Conservation (phyloP, 768 basidiomycete genomes). For the Cystobasidium tubakii region DNA sequence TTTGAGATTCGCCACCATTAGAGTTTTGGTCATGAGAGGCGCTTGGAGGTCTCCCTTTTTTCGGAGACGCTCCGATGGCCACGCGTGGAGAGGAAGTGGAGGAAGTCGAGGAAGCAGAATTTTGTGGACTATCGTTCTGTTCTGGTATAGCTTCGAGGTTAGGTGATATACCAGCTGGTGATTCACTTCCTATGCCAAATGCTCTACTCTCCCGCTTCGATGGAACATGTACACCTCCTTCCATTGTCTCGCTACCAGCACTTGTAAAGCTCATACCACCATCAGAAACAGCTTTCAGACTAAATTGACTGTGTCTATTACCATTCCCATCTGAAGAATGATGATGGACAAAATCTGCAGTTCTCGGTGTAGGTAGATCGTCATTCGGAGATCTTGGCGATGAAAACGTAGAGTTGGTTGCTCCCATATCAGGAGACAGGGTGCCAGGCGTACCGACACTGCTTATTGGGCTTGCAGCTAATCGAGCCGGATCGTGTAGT, state of each 20-base stretch:
- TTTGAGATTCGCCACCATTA: background rate
- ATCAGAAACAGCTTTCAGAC: background rate
- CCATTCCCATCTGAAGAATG: background rate
- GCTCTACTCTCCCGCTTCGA: background rate
- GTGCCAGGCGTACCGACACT: slow-evolving; percentile 3
- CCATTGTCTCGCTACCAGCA: background rate
- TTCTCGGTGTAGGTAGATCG: slow-evolving; percentile 23
- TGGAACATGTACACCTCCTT: background rate
- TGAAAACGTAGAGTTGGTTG: background rate
- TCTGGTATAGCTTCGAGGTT: background rate
- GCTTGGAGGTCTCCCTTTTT: background rate
- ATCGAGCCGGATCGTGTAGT: background rate
- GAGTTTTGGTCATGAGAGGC: background rate
- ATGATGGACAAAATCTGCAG: slow-evolving; percentile 12
- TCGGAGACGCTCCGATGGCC: background rate
- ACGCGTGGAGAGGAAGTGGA: background rate
- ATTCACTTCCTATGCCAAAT: background rate
- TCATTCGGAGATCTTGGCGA: slow-evolving; percentile 11
- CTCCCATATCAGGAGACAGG: background rate
- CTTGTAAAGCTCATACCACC: slow-evolving; percentile 3
- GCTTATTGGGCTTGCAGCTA: background rate
- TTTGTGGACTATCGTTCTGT: slow-evolving; percentile 3
- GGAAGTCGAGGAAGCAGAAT: background rate
- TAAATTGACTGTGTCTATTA: slow-evolving; percentile 22
- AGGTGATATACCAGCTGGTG: background rate